Percentiles rank a stretch among this genome's conserved stretches.
Conservation (phyloP, 768 basidiomycete genomes). For the Tricholoma saponaceum region DNA sequence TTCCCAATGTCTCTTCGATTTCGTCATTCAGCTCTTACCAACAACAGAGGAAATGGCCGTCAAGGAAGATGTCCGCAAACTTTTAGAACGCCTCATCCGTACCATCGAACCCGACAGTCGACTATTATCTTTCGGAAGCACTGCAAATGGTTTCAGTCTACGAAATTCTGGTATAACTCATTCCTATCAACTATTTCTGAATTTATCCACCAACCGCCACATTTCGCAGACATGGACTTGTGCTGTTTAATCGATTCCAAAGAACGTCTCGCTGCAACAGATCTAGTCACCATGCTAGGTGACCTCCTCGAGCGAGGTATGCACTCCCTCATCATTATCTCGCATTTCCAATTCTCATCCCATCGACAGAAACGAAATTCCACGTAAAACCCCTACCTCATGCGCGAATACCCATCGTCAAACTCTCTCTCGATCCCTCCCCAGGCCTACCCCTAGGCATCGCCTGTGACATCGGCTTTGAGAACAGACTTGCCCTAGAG, state of each 20-base stretch:
- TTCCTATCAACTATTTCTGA: slow-evolving; percentile 10
- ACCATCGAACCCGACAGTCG: slow-evolving; percentile 92
- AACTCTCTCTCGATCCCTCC: slow-evolving; percentile 87
- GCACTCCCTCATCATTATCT: slow-evolving; percentile 22
- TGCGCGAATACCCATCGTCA: slow-evolving; percentile 98
- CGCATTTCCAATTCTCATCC: not conserved
- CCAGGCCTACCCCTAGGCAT: slow-evolving; percentile 81
- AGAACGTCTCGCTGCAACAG: slow-evolving; percentile 72
- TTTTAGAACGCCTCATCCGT: slow-evolving; percentile 92
- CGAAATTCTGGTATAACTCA: slow-evolving; percentile 78
- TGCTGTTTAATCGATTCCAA: slow-evolving; percentile 93
- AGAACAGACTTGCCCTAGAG: slow-evolving; percentile 94
- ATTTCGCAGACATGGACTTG: slow-evolving; percentile 89
- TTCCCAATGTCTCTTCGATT: slow-evolving; percentile 89
- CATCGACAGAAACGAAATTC: slow-evolving; percentile 79
- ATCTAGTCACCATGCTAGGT: slow-evolving; percentile 92
- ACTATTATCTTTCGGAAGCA: slow-evolving; percentile 92
- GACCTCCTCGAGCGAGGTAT: slow-evolving; percentile 89
- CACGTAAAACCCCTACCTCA: slow-evolving; percentile 94
- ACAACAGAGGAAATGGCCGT: slow-evolving; percentile 86
- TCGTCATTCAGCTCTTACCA: slow-evolving; percentile 88
- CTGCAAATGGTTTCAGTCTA: slow-evolving; percentile 95
- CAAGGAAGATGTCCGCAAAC: slow-evolving; percentile 94
- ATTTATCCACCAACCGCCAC: not conserved
- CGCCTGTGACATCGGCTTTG: slow-evolving; percentile 97